Base-by-base conservation (phyloP, 2,329 filamentous ascomycete species). In the Xylaria sp. region DNA sequence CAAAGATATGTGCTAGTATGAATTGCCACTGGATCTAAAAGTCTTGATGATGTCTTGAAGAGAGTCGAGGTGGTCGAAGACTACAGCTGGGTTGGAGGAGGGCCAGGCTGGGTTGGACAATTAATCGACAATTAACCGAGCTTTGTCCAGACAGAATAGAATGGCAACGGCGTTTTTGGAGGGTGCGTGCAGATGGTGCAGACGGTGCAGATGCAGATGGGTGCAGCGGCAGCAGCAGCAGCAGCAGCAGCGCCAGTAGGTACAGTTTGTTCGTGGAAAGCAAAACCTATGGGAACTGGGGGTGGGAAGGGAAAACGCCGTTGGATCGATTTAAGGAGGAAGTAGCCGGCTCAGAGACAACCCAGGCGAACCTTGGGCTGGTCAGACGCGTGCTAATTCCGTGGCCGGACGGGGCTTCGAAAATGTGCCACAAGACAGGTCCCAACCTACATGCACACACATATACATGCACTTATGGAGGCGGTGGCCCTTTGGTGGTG, bases 91-190 rank as follows among this genome's bases (percentile, higher is more conserved):
- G 29, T 13, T 7, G 29, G 11, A 26, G n/a, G 24, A 6, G 24
- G 24, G 6, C 24, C 16, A 13, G 29, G 9, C 4, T 7, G 29
- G 29, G 11, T 34, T 34, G 11, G 29, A 34, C 11, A 34, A 34
- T 46, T 55, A 29, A 49, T 52, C 56, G 29, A 34, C 11, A 34
- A 34, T 46, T 55, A 29, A 49, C 56, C 56, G 52, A 58, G 52
- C 56, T 58, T 58, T 52, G 56, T 55, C 54, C 52, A 58, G 45
- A 43, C 5, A 34, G 29, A 26, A 5, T 5, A 11, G 5, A 26
- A 11, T 26, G 24, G 24, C 11, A 11, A 11, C 11, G 24, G 24
- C 24, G 24, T 5, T 26, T 11, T 5, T 26, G 11, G 24, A 6
- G 24, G 24, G 5, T 26, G 24, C 11, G 11, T 26, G 24, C 11